Conservation (phyloP, 257 asterid species). For the Galeopsis tetrahit region DNA sequence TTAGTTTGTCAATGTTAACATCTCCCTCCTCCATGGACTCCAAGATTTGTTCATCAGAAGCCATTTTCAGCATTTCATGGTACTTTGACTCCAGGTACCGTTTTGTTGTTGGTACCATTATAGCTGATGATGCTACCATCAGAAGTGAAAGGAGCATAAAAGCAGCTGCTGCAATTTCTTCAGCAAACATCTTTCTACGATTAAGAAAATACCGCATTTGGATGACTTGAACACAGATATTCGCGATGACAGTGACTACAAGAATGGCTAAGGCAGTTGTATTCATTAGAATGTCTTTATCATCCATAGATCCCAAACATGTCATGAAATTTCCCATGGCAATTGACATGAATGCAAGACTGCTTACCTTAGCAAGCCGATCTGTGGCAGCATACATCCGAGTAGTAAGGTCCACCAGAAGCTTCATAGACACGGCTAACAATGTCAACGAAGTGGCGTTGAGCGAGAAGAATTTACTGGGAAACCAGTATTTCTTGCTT, state of each 20-base stretch:
- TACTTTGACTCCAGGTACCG: constrained; percentile 37
- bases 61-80: constrained; percentile 38
- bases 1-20: constrained; percentile 14
- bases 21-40: constrained; percentile 30
- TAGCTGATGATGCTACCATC: constrained; percentile 35
- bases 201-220: constrained; percentile 29
- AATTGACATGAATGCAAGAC: constrained; percentile 38
- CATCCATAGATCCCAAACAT: constrained; percentile 43
- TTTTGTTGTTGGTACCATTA: constrained; percentile 39
- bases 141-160: constrained; percentile 37
- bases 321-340: constrained; percentile 39
- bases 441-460: constrained; percentile 46
- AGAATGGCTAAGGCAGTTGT: constrained; percentile 35
- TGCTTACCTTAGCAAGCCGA: constrained; percentile 39
- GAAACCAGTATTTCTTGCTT: constrained; percentile 46
- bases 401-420: constrained; percentile 44
- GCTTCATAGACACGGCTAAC: constrained; percentile 50
- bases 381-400: constrained; percentile 30
- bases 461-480: constrained; percentile 43
- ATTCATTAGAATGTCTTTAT: constrained; percentile 35
- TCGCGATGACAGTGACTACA: constrained; percentile 31
- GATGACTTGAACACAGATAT: constrained; percentile 30
- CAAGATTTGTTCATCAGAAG: constrained; percentile 26
- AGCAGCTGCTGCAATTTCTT: constrained; percentile 26
- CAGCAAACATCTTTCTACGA: constrained; percentile 31